These are phyloP conservation scores for Spergularia marina DNA, from an alignment of 148 eudicot genomes.

Conservation along the genomic window DNA sequence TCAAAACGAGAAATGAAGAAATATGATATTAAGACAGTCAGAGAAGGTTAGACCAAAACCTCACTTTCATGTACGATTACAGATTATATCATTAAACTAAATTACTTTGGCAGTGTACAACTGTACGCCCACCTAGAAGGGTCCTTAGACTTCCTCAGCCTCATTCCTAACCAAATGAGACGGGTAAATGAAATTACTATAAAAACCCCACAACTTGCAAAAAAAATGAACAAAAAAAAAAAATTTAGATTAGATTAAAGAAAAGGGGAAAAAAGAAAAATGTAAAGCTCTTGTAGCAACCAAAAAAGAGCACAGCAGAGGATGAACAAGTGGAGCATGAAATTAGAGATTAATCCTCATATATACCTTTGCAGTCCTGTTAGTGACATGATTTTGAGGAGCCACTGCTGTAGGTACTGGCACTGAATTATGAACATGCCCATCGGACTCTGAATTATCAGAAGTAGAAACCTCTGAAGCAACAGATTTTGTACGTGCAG, in stretches of 20 bases:
- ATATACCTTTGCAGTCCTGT: constrained; percentile 53
- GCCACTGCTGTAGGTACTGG: constrained; percentile 33
- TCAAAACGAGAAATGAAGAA: not conserved
- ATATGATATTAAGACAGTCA: not conserved
- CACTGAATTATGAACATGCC: constrained; percentile 28
- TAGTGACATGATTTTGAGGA: constrained; percentile 38
- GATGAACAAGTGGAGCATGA: not conserved
- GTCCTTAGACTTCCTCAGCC: not conserved
- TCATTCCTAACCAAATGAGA: constrained; percentile 3
- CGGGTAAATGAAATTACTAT: not conserved
- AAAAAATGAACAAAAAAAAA: not conserved
- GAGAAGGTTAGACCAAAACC: constrained; percentile 1
- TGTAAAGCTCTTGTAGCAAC: not conserved
- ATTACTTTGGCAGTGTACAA: not conserved
- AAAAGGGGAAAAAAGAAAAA: not conserved
- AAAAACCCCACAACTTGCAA: not conserved
- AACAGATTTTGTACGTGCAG: constrained; percentile 22
- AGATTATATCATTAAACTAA: not conserved
- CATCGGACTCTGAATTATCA: constrained; percentile 28
- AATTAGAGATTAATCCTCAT: not conserved
- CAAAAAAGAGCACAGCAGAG: not conserved
- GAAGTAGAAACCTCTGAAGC: constrained; percentile 35
- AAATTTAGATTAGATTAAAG: too few species aligned
- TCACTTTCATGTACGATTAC: not conserved
- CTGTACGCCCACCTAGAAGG: not conserved